These are phyloP conservation scores for Thamnidium elegans DNA, from an alignment of 192 early-diverging fungal species.

Conservation along the genomic window DNA sequence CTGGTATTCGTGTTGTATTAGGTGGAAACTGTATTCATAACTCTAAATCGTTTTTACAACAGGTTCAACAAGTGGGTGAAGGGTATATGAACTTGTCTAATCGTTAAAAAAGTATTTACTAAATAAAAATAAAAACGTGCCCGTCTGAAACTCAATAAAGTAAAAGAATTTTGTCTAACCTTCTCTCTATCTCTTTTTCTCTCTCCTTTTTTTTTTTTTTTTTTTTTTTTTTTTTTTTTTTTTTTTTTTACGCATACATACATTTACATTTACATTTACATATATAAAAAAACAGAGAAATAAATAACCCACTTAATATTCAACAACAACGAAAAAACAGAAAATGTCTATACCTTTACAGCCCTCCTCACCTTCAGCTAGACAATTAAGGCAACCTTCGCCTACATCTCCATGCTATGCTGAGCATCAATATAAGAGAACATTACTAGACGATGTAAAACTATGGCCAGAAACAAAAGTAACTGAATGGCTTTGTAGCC, in stretches of 20 bases:
- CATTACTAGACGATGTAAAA: slow-evolving; percentile 32
- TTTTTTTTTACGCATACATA: background rate
- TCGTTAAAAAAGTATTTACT: background rate
- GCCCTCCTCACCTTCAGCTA: slow-evolving; percentile 23
- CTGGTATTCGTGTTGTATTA: slow-evolving; percentile 79
- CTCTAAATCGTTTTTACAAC: slow-evolving; percentile 43
- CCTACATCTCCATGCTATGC: slow-evolving; percentile 37
- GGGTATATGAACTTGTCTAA: background rate
- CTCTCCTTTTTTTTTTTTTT: background rate
- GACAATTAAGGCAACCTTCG: slow-evolving; percentile 17
- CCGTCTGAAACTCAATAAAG: too few species aligned
- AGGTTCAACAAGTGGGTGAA: slow-evolving; percentile 2
- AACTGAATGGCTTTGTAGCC: slow-evolving; percentile 32
- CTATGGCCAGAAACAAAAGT: slow-evolving; percentile 33
- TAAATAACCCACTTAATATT: background rate
- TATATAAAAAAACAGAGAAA: background rate
- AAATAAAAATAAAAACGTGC: too few species aligned
- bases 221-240: background rate
- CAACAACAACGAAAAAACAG: background rate
- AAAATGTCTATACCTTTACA: slow-evolving; percentile 20
- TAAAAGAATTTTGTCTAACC: background rate
- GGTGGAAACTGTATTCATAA: slow-evolving; percentile 94
- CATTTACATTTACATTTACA: background rate
- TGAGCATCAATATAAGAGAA: slow-evolving; percentile 13
- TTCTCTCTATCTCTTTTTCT: background rate